These are phyloP conservation scores for Lachancea sp. DNA, from an alignment of 805 yeast species.

Conservation along the genomic window DNA sequence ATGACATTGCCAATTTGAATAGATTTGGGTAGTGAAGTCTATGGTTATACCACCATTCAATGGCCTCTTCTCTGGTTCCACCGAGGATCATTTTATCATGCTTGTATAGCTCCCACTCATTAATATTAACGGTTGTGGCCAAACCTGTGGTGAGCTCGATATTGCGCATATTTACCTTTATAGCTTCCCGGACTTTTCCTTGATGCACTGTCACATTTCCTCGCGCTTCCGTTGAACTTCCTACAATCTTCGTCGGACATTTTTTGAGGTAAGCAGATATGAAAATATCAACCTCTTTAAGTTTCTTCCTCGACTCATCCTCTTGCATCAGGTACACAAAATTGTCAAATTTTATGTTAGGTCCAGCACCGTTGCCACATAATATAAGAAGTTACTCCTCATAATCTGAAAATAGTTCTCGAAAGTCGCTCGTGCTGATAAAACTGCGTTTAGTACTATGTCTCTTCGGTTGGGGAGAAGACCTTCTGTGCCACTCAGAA, in stretches of 20 bases:
- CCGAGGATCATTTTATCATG: background rate
- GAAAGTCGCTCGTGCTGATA: background rate
- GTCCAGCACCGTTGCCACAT: constrained; percentile 10
- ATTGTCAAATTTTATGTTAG: constrained; percentile 7
- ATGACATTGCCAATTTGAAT: constrained; percentile 6
- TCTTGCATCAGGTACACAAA: constrained; percentile 5
- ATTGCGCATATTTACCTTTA: too few relatives aligned
- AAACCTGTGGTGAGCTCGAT: too few relatives aligned
- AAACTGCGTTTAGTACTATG: constrained; percentile 9
- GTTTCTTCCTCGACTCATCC: constrained; percentile 1
- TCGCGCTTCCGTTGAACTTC: too few relatives aligned
- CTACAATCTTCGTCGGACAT: too few relatives aligned
- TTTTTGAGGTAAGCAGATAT: constrained; percentile 5
- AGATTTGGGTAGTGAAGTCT: constrained; percentile 3
- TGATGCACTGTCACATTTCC: too few relatives aligned
- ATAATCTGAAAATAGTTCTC: constrained; percentile 5
- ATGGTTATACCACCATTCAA: constrained; percentile 10
- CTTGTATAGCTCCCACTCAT: background rate
- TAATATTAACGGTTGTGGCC: too few relatives aligned
- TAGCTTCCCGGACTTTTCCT: too few relatives aligned
- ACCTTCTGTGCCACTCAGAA: constrained; percentile 6
- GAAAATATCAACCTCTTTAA: background rate
- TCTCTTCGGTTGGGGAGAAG: constrained; percentile 4
- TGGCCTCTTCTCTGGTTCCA: constrained; percentile 2
- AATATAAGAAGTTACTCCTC: constrained; percentile 6